phyloP scores from a whole-genome alignment of 805 yeast species.

The Naumovozyma dairenensis region DNA sequence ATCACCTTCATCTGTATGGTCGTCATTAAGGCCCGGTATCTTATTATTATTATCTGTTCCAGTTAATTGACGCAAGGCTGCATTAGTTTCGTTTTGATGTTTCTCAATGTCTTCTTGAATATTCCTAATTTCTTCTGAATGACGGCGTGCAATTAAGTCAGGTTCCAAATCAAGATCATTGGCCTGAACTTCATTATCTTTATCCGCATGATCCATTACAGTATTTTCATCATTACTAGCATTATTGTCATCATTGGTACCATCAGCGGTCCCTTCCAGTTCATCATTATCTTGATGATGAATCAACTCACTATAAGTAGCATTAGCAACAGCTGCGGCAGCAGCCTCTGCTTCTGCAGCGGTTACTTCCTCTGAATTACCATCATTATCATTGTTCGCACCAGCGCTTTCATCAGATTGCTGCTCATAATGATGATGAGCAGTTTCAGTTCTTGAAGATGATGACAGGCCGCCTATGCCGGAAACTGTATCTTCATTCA shows the following conservation, averaged over 20 bases:
- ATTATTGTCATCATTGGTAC: constrained; percentile 10
- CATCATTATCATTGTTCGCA: not conserved
- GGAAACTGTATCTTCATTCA: constrained; percentile 8
- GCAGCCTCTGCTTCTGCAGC: constrained; percentile 12
- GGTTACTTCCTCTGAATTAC: constrained; percentile 1
- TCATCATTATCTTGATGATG: constrained; percentile 15
- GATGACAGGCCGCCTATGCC: not conserved
- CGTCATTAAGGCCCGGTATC: too few species aligned
- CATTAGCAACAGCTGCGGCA: constrained; percentile 22
- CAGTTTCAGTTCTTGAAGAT: not conserved
- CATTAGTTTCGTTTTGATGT: too few species aligned
- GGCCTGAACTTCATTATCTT: too few species aligned
- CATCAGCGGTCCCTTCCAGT: constrained; percentile 1
- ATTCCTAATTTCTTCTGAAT: not conserved
- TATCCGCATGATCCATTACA: constrained; percentile 5
- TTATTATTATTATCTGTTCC: too few species aligned
- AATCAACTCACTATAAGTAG: constrained; percentile 18
- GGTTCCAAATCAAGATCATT: too few species aligned
- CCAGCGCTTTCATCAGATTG: constrained; percentile 6
- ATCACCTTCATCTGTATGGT: not conserved
- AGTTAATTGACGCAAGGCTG: too few species aligned
- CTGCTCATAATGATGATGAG: not conserved
- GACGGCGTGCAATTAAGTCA: too few species aligned
- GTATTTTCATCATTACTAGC: constrained; percentile 8
- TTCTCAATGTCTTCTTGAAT: not conserved